Percentiles rank a stretch among this genome's conserved stretches.
Evolutionary conservation across 352 stramenopile species (phyloP).

Genomic region (Phytophthora foliorum): DNA sequence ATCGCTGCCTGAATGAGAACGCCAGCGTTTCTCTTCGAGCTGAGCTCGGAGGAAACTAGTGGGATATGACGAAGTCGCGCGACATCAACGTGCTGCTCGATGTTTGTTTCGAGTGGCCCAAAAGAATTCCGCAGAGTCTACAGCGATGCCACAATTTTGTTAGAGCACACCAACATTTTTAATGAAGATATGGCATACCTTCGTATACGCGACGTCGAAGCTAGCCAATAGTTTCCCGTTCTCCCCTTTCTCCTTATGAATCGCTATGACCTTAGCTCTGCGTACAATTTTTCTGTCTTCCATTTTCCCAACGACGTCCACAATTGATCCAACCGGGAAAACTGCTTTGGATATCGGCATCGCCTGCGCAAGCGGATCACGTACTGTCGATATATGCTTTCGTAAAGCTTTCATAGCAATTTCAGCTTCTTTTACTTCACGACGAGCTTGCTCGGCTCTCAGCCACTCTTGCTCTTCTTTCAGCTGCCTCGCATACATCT

Average conservation of each 20-base stretch:
- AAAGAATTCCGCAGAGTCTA: constrained; percentile 32
- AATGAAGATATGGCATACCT: constrained; percentile 24
- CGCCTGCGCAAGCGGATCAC: constrained; percentile 18
- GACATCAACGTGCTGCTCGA: constrained; percentile 23
- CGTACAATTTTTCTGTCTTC: constrained; percentile 33
- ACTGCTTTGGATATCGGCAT: constrained; percentile 49
- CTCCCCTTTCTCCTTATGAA: constrained; percentile 31
- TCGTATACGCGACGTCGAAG: constrained; percentile 61
- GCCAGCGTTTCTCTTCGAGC: constrained; percentile 27
- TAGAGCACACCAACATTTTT: background rate
- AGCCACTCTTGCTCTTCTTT: constrained; percentile 33
- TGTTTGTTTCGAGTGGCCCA: constrained; percentile 16
- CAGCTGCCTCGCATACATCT: constrained; percentile 26
- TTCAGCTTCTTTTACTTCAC: constrained; percentile 31
- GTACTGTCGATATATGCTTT: constrained; percentile 18
- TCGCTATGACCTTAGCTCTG: constrained; percentile 41
- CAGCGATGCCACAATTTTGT: background rate
- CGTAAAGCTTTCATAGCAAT: constrained; percentile 33
- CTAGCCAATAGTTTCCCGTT: constrained; percentile 31
- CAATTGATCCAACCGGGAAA: constrained; percentile 52
- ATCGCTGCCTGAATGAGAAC: constrained; percentile 47
- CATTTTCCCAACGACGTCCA: constrained; percentile 40
- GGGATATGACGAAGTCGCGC: constrained; percentile 24
- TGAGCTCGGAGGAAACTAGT: constrained; percentile 11
- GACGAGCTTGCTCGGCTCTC: constrained; percentile 21